Evolutionary conservation across 495 filamentous ascomycete species (phyloP).

Genomic region (Xeromyces bisporus): DNA sequence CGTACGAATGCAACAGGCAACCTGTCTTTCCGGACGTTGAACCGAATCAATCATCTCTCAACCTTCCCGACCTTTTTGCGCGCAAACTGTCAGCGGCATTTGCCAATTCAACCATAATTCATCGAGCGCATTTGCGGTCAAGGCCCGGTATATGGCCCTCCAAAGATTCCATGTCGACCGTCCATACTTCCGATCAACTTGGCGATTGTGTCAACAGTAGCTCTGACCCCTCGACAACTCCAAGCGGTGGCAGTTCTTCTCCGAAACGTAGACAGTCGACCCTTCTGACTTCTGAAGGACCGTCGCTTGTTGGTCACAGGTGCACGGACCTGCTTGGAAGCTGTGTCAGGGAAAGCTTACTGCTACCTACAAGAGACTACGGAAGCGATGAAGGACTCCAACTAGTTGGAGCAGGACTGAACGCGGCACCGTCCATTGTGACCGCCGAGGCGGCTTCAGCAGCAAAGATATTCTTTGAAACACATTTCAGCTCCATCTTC

Average conservation of each 20-base stretch:
- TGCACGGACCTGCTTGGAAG: conserved; percentile 5
- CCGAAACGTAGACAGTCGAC: conserved; percentile 21
- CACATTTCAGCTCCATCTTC: conserved; percentile 54
- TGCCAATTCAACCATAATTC: conserved; percentile 37
- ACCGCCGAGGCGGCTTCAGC: conserved; percentile 65
- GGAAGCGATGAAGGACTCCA: conserved; percentile 4
- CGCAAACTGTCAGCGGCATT: conserved; percentile 34
- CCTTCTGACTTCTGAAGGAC: conserved; percentile 20
- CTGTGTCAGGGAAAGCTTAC: conserved; percentile 1
- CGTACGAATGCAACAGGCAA: neutral
- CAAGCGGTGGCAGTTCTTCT: conserved; percentile 18
- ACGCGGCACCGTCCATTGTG: conserved; percentile 39
- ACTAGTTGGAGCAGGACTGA: conserved; percentile 8
- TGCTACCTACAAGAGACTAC: conserved; percentile 2
- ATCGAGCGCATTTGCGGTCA: conserved; percentile 25
- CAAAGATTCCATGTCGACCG: conserved; percentile 7
- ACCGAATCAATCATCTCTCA: conserved; percentile 9
- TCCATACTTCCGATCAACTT: conserved; percentile 6
- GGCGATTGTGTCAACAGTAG: conserved; percentile 20
- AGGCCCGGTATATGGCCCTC: conserved; percentile 24
- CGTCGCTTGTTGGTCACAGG: conserved; percentile 8
- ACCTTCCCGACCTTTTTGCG: conserved; percentile 27
- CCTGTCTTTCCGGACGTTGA: neutral
- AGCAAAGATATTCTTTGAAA: conserved; percentile 77
- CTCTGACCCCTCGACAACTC: conserved; percentile 22